Percentiles rank a stretch among this genome's conserved stretches.
Conservation (phyloP, 164 flowering plant species). For the Tetrastigma voinierianum region DNA sequence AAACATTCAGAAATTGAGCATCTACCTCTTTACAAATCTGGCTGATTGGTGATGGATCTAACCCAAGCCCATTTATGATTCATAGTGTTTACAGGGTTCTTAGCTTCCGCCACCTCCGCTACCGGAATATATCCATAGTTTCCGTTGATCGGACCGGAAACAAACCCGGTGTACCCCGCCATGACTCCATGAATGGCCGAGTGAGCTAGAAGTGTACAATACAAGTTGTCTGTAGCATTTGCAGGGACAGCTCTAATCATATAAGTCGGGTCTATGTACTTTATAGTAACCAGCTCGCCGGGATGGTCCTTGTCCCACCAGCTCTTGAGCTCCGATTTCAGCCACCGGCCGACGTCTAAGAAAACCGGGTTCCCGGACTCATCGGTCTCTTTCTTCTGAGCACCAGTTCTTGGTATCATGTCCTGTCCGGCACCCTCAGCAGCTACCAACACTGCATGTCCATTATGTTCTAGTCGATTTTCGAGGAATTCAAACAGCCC, state of each 20-base stretch:
- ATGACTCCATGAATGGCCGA: conserved; percentile 83
- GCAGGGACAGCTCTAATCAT: conserved; percentile 88
- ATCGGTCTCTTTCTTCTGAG: conserved; percentile 57
- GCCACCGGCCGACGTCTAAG: conserved; percentile 81
- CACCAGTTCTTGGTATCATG: conserved; percentile 55
- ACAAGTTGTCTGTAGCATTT: conserved; percentile 72
- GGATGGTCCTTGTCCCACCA: conserved; percentile 82
- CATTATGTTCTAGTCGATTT: conserved; percentile 44
- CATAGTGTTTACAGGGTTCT: conserved; percentile 51
- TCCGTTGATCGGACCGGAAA: conserved; percentile 72
- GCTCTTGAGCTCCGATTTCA: conserved; percentile 68
- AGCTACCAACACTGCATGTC: conserved; percentile 77
- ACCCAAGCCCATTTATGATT: conserved; percentile 97
- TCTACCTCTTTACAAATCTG: conserved; percentile 51
- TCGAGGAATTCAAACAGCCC: conserved; percentile 69
- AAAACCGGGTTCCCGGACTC: conserved; percentile 80
- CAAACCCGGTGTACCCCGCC: conserved; percentile 90
- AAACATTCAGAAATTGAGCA: background rate
- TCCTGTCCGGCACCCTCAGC: conserved; percentile 93
- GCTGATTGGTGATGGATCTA: conserved; percentile 79
- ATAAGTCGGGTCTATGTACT: conserved; percentile 86
- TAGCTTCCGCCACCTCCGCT: conserved; percentile 57
- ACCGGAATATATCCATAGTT: conserved; percentile 76
- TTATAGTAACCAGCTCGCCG: conserved; percentile 62
- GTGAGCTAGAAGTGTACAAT: conserved; percentile 81